Evolutionary conservation across 331 rosid species (phyloP).

Genomic region (Spiraea crenata): DNA sequence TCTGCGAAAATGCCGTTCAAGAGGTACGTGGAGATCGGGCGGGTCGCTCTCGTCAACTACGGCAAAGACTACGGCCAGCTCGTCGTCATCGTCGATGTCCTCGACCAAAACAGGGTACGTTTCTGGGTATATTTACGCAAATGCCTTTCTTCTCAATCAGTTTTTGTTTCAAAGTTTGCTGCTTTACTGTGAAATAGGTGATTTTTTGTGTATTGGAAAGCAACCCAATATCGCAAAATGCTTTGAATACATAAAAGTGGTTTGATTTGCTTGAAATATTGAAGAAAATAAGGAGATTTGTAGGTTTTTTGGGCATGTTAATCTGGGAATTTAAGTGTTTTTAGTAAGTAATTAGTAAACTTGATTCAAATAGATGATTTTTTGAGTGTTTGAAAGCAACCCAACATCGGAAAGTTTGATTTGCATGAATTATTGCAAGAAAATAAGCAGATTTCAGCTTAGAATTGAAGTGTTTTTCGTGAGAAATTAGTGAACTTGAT

Average conservation of each 20-base stretch:
- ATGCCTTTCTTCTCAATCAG: background rate
- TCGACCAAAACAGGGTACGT: constrained; percentile 50
- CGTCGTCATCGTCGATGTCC: constrained; percentile 48
- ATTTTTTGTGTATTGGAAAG: background rate
- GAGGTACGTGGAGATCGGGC: constrained; percentile 57
- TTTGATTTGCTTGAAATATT: too few species aligned
- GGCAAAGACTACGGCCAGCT: constrained; percentile 51
- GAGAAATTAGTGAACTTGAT: background rate
- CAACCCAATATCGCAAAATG: too few species aligned
- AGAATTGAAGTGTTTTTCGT: too few species aligned
- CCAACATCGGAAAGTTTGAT: too few species aligned
- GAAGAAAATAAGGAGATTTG: too few species aligned
- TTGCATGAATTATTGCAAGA: background rate
- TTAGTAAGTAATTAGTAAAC: too few species aligned
- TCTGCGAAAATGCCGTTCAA: constrained; percentile 41
- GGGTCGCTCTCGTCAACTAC: constrained; percentile 57
- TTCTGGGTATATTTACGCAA: background rate
- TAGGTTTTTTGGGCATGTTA: too few species aligned
- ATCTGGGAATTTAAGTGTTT: too few species aligned
- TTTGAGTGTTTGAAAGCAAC: background rate
- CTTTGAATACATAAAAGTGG: too few species aligned
- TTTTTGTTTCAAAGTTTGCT: background rate
- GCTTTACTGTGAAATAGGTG: background rate
- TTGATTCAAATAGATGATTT: background rate
- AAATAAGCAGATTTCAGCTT: background rate